Conservation (phyloP, 805 yeast species). For the Nakazawaea wyomingensis region DNA sequence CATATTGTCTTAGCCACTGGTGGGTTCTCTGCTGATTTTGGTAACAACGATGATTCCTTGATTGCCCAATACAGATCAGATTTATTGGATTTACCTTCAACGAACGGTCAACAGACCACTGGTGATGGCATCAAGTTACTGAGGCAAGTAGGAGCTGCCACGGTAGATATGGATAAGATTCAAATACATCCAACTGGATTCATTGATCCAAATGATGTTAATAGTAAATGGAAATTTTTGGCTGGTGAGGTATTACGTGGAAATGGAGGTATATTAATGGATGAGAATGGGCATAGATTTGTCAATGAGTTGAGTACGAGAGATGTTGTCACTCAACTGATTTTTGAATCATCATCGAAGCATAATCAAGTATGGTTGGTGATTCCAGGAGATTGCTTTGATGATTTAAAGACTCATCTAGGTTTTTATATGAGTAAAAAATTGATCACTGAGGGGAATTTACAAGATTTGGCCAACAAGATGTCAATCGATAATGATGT, state of each 20-base stretch:
- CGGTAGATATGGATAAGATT: conserved; percentile 53
- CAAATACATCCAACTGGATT: conserved; percentile 65
- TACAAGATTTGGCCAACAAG: conserved; percentile 25
- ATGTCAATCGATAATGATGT: conserved; percentile 22
- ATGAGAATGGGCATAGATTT: conserved; percentile 43
- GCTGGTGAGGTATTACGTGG: conserved; percentile 61
- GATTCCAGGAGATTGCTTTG: conserved; percentile 39
- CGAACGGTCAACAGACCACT: conserved; percentile 50
- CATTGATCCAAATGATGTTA: conserved; percentile 36
- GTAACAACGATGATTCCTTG: conserved; percentile 29
- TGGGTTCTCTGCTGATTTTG: conserved; percentile 44
- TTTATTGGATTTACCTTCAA: conserved; percentile 41
- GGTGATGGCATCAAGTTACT: conserved; percentile 57
- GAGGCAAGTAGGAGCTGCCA: conserved; percentile 39
- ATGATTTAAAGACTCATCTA: conserved; percentile 41
- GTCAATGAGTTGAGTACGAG: conserved; percentile 50
- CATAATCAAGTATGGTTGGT: conserved; percentile 30
- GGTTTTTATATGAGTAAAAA: conserved; percentile 44
- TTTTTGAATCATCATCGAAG: conserved; percentile 20
- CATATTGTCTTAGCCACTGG: conserved; percentile 53
- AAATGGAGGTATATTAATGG: conserved; percentile 49
- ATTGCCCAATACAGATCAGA: conserved; percentile 43
- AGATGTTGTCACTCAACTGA: conserved; percentile 44
- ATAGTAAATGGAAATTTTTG: conserved; percentile 43
- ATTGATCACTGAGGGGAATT: conserved; percentile 25